phyloP scores from a whole-genome alignment of 345 rosid genomes.

The Geranium brycei region DNA sequence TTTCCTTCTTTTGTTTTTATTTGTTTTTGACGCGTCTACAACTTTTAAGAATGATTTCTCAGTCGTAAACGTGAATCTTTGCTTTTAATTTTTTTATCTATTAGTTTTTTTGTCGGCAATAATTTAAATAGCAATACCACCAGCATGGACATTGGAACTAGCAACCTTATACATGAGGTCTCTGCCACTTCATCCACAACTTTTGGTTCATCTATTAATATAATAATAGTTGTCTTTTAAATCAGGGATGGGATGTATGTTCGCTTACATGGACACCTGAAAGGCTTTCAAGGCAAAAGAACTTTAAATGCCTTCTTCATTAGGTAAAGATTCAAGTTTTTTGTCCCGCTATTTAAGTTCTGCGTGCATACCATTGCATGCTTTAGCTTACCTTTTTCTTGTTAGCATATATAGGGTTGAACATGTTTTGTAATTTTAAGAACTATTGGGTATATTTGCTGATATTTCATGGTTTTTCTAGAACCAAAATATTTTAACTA shows the following conservation, averaged over 20 bases:
- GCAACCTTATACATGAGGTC: too few species aligned
- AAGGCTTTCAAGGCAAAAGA: constrained; percentile 61
- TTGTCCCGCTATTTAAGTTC: too few species aligned
- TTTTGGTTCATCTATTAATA: constrained; percentile 2
- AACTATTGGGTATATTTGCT: not conserved
- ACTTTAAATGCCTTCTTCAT: constrained; percentile 60
- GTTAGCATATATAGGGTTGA: not conserved
- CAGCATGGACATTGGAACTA: too few species aligned
- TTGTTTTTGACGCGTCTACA: not conserved
- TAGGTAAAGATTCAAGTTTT: constrained; percentile 28
- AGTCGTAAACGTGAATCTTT: not conserved
- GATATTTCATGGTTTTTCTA: not conserved
- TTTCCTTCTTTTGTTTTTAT: not conserved
- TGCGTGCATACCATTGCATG: not conserved
- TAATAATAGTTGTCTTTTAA: not conserved
- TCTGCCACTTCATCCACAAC: too few species aligned
- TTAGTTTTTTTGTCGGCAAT: not conserved
- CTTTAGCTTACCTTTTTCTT: not conserved
- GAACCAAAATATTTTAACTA: not conserved
- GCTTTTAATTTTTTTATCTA: constrained; percentile 3
- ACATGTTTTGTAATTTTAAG: not conserved
- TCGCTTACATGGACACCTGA: constrained; percentile 71
- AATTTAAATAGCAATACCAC: too few species aligned
- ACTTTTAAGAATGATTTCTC: not conserved
- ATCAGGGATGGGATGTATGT: constrained; percentile 79